Evolutionary conservation across 129 eudicot genomes (phyloP), one percentile per base, ranked within the genome.

Genomic region (Saussurea involucrata): DNA sequence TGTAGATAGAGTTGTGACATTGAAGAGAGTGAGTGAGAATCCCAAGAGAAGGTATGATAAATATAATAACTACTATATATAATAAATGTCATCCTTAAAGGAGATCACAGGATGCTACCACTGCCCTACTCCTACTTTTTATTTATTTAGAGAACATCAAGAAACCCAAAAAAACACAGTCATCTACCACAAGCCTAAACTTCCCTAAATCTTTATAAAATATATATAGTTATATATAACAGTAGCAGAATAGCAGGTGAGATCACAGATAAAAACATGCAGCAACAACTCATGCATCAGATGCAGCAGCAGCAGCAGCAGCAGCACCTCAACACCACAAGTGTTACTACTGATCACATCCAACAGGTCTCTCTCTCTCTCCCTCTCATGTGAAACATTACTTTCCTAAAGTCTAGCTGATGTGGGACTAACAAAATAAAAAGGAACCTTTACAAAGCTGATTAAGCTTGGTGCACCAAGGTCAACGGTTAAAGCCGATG

Each of bases 1-100:
- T 76, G 28, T 31, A 42, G 88, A 72, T 49, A 80, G 72, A 81
- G 63, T 49, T 71, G 69, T 71, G 72, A 57, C 87, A 74, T 83
- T 83, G 90, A 83, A 86, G 81, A 33, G 85, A 80, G 90, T 74
- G 90, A 83, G 78, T 72, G 87, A 76, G 87, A 70, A 83, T 86
- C 90, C 90, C 90, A 86, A 86, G 82, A 86, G 20, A 81, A 81
- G 73, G 78, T 63, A 72, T 77, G 70, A 73, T 77, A 69, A n/a
- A n/a, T 49, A 49, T 17, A 49, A 49, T 49, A 49, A 82, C 17
- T 55, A 82, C 17, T 55, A n/a, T 17, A 58, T 66, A 57, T 44
- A 70, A 79, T 78, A 73, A 80, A 80, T 73, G 84, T 20, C 82
- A 77, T 36, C 71, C 63, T 49, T 76, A 76, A 82, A 46, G 5